These are phyloP conservation scores for Leptosphaerulina australis DNA, from an alignment of 2,329 filamentous ascomycete species.

Conservation along the genomic window DNA sequence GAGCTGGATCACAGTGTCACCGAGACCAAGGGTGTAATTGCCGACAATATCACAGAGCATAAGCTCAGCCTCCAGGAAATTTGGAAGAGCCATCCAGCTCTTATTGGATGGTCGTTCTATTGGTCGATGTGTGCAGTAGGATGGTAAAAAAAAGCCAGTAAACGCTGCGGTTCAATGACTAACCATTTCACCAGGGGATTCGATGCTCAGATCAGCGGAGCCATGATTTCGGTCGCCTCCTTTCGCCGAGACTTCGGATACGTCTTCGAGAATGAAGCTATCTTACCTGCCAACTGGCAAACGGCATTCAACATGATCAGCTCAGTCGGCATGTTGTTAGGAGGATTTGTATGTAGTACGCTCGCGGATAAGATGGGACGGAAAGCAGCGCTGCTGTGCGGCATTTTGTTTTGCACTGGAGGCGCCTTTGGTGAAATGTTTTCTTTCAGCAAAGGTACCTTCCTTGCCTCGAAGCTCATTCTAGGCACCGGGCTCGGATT, in stretches of 20 bases:
- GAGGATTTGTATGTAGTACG: constrained; percentile 52
- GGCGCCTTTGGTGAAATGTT: constrained; percentile 69
- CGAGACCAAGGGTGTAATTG: constrained; percentile 1
- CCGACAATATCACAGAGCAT: constrained; percentile 14
- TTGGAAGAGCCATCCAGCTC: constrained; percentile 9
- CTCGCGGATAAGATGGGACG: constrained; percentile 45
- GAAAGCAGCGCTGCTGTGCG: constrained; percentile 14
- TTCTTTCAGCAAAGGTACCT: constrained; percentile 47
- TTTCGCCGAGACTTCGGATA: constrained; percentile 64
- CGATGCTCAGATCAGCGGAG: constrained; percentile 67
- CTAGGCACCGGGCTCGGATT: constrained; percentile 21
- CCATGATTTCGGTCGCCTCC: constrained; percentile 62
- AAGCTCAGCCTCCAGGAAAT: constrained; percentile 17
- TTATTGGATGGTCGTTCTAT: constrained; percentile 23
- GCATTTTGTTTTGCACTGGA: constrained; percentile 28
- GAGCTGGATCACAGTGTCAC: constrained; percentile 1
- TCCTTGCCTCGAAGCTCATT: constrained; percentile 19
- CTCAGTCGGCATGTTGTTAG: constrained; percentile 63
- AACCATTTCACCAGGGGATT: constrained; percentile 48
- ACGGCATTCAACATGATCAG: constrained; percentile 56
- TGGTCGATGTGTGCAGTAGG: constrained; percentile 23
- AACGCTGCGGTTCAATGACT: not conserved
- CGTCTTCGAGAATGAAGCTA: constrained; percentile 26
- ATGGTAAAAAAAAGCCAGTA: constrained; percentile 9
- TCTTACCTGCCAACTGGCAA: constrained; percentile 49